A percentile compares a stretch with the other conserved stretches of the same genome.
phyloP scores from a whole-genome alignment of 768 basidiomycete genomes.

The Phlebiopsis flavidoalba region DNA sequence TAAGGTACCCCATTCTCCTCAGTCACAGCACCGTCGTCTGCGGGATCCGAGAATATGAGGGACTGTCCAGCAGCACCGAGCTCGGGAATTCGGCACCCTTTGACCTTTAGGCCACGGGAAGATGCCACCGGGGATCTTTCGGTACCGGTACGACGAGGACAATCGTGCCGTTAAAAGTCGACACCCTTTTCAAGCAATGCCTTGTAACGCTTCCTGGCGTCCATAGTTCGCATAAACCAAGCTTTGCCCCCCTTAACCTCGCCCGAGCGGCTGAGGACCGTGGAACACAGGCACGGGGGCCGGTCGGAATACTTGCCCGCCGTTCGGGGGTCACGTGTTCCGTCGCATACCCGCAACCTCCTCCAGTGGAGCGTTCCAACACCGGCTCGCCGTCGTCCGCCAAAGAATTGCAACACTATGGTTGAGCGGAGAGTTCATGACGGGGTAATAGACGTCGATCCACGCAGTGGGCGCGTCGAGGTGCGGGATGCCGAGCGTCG shows the following conservation, averaged over 20 bases:
- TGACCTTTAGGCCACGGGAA: constrained; percentile 88
- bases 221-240: constrained; percentile 82
- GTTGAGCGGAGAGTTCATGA: constrained; percentile 75
- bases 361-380: constrained; percentile 68
- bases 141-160: constrained; percentile 77
- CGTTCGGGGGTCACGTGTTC: too few relatives aligned
- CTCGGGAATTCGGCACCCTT: constrained; percentile 65
- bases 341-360: constrained; percentile 67
- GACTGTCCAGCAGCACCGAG: constrained; percentile 65
- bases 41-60: constrained; percentile 84
- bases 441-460: constrained; percentile 87
- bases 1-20: constrained; percentile 67
- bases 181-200: constrained; percentile 54
- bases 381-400: constrained; percentile 40
- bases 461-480: constrained; percentile 57
- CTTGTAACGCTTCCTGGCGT: constrained; percentile 65
- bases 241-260: constrained; percentile 64
- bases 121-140: too few relatives aligned
- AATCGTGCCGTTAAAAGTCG: constrained; percentile 71
- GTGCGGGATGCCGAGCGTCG: constrained; percentile 49
- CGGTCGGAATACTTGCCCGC: constrained; percentile 61
- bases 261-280: constrained; percentile 73
- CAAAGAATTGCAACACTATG: constrained; percentile 63
- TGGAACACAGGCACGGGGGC: constrained; percentile 84
- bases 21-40: constrained; percentile 79